Conservation (phyloP, 2,329 filamentous ascomycete genomes). For the Taxawa tesnikishii region DNA sequence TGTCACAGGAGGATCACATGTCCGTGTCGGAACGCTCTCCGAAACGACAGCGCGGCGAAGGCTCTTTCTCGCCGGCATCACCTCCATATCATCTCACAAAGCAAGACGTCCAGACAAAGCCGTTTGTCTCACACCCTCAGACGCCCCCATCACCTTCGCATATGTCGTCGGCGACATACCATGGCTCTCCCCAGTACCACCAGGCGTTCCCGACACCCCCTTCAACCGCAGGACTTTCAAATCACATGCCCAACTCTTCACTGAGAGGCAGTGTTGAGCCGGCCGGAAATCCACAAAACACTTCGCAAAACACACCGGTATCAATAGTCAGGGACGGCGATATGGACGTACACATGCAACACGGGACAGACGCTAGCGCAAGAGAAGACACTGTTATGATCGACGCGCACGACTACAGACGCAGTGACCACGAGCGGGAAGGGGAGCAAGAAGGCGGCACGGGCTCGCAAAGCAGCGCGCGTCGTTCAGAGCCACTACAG, state of each 20-base stretch:
- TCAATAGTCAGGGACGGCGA: constrained; percentile 24
- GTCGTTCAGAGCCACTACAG: constrained; percentile 16
- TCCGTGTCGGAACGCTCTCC: constrained; percentile 16
- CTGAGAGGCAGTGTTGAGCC: not conserved
- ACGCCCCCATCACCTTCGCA: constrained; percentile 36
- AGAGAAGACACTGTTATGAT: constrained; percentile 15
- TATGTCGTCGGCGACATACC: constrained; percentile 26
- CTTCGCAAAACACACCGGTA: constrained; percentile 14
- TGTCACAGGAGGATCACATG: too few species aligned
- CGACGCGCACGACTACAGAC: constrained; percentile 23
- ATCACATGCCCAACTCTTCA: constrained; percentile 3
- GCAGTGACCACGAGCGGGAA: constrained; percentile 36
- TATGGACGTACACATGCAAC: constrained; percentile 29
- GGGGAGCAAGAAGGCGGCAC: constrained; percentile 1
- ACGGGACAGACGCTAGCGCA: constrained; percentile 11
- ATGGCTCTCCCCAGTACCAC: constrained; percentile 18
- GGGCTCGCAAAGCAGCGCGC: not conserved
- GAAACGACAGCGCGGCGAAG: constrained; percentile 22
- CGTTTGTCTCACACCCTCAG: constrained; percentile 19
- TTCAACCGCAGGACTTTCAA: constrained; percentile 21
- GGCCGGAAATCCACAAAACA: not conserved
- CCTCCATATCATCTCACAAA: constrained; percentile 31
- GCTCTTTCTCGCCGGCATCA: constrained; percentile 31
- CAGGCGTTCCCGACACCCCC: constrained; percentile 27
- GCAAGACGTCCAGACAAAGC: constrained; percentile 19